Percentiles rank a stretch among this genome's conserved stretches.
phyloP scores from a whole-genome alignment of 768 basidiomycete genomes.

The Pulveroboletus ravenelii region DNA sequence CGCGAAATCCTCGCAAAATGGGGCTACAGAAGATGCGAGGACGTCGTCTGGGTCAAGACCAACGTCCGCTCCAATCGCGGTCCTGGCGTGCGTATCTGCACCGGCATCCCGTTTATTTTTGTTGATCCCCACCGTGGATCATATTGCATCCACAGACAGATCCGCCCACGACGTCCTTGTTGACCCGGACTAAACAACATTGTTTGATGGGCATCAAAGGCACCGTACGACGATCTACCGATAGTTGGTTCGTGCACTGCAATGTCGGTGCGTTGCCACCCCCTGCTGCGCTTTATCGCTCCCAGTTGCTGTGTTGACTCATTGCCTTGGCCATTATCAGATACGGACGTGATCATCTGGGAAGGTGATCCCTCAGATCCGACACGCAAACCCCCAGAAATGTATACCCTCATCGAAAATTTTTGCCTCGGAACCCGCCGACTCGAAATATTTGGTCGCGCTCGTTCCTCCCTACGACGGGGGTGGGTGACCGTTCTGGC shows the following conservation, averaged over 20 bases:
- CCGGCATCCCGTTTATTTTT: background rate
- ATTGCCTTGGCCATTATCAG: constrained; percentile 35
- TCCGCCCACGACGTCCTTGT: constrained; percentile 77
- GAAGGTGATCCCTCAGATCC: constrained; percentile 86
- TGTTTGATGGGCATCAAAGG: constrained; percentile 97
- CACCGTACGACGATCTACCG: constrained; percentile 90
- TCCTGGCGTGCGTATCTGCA: constrained; percentile 55
- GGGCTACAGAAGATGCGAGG: constrained; percentile 94
- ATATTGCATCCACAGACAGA: constrained; percentile 52
- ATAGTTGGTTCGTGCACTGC: constrained; percentile 96
- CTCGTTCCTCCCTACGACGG: constrained; percentile 61
- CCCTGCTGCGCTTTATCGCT: background rate
- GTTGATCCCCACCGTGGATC: background rate
- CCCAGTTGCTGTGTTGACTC: background rate
- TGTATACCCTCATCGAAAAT: constrained; percentile 94
- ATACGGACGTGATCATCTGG: constrained; percentile 97
- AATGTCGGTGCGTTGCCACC: constrained; percentile 71
- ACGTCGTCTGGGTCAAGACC: constrained; percentile 98
- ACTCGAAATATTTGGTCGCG: constrained; percentile 82
- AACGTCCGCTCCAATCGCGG: constrained; percentile 69
- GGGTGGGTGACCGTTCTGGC: constrained; percentile 91
- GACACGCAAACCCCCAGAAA: constrained; percentile 86
- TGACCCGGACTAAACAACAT: constrained; percentile 91
- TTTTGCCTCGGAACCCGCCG: constrained; percentile 93
- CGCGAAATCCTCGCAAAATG: constrained; percentile 87